Percentiles rank a stretch among this genome's conserved stretches.
These are phyloP conservation scores for Yamadazyma ubonensis DNA, from an alignment of 805 yeast species.

Conservation along the genomic window DNA sequence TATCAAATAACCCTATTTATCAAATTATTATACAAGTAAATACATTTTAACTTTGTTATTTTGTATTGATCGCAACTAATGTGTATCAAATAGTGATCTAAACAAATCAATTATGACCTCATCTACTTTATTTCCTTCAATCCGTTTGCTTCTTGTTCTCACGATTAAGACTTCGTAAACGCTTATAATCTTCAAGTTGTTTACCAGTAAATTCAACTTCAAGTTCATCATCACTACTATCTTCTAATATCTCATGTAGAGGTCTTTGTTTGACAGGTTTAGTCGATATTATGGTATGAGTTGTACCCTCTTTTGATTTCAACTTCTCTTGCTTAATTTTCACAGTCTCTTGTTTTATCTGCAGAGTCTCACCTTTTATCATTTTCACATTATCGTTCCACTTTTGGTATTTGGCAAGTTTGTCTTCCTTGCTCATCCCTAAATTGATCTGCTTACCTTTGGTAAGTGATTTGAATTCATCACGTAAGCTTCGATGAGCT, in stretches of 20 bases:
- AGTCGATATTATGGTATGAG: too few species aligned
- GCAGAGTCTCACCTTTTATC: background rate
- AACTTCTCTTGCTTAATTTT: slow-evolving; percentile 1
- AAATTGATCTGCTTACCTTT: slow-evolving; percentile 12
- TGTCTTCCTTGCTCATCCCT: slow-evolving; percentile 14
- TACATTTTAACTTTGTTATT: too few species aligned
- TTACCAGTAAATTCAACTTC: slow-evolving; percentile 10
- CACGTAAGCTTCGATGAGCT: slow-evolving; percentile 3
- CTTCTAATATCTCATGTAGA: background rate
- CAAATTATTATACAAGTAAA: too few species aligned
- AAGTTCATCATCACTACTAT: slow-evolving; percentile 12
- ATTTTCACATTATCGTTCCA: slow-evolving; percentile 11
- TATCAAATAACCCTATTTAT: too few species aligned
- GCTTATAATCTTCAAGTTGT: slow-evolving; percentile 9
- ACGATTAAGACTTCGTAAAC: background rate
- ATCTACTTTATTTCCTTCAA: background rate
- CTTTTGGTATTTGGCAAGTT: slow-evolving; percentile 8
- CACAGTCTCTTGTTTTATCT: background rate
- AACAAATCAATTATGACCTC: too few species aligned
- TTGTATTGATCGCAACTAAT: too few species aligned
- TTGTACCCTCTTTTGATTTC: too few species aligned
- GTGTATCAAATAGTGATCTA: too few species aligned
- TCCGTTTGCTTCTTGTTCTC: background rate
- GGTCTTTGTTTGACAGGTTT: background rate
- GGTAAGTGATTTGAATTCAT: slow-evolving; percentile 11